Evolutionary conservation across 2,329 filamentous ascomycete species (phyloP).

Genomic region (Geosmithia flava): DNA sequence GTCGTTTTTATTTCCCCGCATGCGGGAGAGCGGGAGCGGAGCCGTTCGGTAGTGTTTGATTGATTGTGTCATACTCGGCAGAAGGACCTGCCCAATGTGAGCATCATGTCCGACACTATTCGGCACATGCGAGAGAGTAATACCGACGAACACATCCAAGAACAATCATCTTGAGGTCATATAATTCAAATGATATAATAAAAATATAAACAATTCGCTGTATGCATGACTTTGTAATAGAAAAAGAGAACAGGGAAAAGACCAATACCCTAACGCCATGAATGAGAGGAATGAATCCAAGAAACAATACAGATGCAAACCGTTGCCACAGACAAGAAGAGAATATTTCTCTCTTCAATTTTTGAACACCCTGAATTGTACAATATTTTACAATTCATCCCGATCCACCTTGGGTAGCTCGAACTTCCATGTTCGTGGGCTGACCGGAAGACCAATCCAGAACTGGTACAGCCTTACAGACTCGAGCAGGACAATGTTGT

Average conservation of each 20-base stretch:
- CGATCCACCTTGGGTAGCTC: conserved; percentile 25
- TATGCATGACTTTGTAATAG: no score
- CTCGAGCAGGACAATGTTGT: conserved; percentile 30
- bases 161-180: no score
- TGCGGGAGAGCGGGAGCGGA: not conserved
- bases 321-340: not conserved
- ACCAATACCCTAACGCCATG: no score
- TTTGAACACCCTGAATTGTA: not conserved
- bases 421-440: conserved; percentile 33
- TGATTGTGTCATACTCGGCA: not conserved
- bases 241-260: no score
- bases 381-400: conserved; percentile 14
- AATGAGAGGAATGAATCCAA: no score
- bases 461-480: conserved; percentile 31
- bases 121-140: no score
- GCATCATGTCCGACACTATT: not conserved
- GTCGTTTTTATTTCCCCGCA: not conserved
- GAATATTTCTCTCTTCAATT: not conserved
- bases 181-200: no score
- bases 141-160: no score
- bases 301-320: not conserved
- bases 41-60: not conserved
- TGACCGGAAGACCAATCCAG: conserved; percentile 40
- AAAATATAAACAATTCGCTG: no score
- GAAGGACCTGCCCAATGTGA: not conserved